Evolutionary conservation across 208 protist species (phyloP), one percentile per base, ranked within the genome.

Genomic region (Leishmania major): DNA sequence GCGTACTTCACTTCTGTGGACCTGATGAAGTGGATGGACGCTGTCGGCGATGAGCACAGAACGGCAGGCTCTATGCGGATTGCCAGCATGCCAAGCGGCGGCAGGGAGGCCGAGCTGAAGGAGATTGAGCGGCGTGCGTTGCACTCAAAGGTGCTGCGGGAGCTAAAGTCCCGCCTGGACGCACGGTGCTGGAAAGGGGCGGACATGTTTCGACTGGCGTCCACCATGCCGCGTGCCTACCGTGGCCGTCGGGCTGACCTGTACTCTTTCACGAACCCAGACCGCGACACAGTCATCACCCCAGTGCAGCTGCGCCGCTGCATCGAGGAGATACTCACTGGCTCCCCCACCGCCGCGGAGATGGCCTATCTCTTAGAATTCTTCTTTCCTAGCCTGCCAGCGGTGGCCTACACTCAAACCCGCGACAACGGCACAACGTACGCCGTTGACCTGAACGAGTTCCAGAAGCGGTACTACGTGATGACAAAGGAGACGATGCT

Each of bases 151-250:
- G 88, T 88, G 59, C 87, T 97, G 73, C 84, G 78, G 37, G 87
- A 91, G 69, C 85, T 96, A 15, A 89, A 91, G 70, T 80, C 90
- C 2, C 89, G 89, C 19, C 84, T 97, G 10, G 94, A 96, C 49
- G 91, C 90, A 51, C 88, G 94, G 4, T 93, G 89, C 79, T 87
- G 95, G 71, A 94, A 92, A 78, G 90, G 88, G 49, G 79, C 82
- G 55, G 92, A 96, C 64, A 98, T 98, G 91, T 98, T 98, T 78
- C 93, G 94, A 25, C 84, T 97, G 40, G 90, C 92, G 49, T 96
- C 93, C 17, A 97, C 93, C 60, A 97, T 96, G 91, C 94, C 94
- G 8, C 88, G 94, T 22, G 92, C 93, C 40, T 96, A 96, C 81
- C 78, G 87, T 22, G 88, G 87, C 37, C 87, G 89, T 10, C 81